Evolutionary conservation across 306 rosid species (phyloP).

Genomic region (Quercus berberidifolia): DNA sequence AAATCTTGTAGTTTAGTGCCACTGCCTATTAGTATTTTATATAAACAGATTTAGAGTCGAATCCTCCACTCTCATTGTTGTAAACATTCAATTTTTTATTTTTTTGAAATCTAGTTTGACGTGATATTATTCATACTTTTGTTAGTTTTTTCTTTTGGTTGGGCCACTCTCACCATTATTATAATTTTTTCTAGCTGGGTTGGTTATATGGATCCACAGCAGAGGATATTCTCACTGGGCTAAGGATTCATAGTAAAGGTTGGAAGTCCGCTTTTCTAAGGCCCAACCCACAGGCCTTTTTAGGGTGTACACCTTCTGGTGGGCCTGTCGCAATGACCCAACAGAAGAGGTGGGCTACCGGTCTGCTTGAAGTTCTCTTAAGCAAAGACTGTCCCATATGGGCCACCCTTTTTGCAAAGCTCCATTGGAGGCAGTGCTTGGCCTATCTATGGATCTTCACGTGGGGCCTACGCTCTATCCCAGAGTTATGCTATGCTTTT

Average conservation of each 20-base stretch:
- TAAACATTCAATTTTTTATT: no score
- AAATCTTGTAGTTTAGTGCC: no score
- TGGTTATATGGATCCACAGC: constrained; percentile 47
- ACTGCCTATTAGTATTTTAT: no score
- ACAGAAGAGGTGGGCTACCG: constrained; percentile 67
- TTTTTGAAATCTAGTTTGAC: no score
- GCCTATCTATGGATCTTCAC: constrained; percentile 37
- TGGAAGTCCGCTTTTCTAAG: constrained; percentile 49
- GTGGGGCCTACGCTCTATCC: constrained; percentile 33
- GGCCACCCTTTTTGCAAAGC: constrained; percentile 32
- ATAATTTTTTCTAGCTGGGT: constrained; percentile 19
- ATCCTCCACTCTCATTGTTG: no score
- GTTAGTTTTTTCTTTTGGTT: no score
- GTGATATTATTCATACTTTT: no score
- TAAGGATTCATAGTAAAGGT: constrained; percentile 54
- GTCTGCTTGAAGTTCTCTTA: constrained; percentile 49
- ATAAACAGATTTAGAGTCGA: no score
- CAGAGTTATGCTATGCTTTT: constrained; percentile 42
- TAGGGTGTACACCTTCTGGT: constrained; percentile 50
- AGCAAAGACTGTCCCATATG: constrained; percentile 46
- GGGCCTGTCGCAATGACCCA: constrained; percentile 49
- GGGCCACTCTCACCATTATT: not conserved
- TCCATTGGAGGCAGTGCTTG: constrained; percentile 41
- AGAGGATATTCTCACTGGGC: constrained; percentile 54
- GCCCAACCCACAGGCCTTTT: constrained; percentile 45